A percentile compares a stretch with the other conserved stretches of the same genome.
These are phyloP conservation scores for Starmera stellimalicola DNA, from an alignment of 1,139 yeast genomes.

Conservation along the genomic window DNA sequence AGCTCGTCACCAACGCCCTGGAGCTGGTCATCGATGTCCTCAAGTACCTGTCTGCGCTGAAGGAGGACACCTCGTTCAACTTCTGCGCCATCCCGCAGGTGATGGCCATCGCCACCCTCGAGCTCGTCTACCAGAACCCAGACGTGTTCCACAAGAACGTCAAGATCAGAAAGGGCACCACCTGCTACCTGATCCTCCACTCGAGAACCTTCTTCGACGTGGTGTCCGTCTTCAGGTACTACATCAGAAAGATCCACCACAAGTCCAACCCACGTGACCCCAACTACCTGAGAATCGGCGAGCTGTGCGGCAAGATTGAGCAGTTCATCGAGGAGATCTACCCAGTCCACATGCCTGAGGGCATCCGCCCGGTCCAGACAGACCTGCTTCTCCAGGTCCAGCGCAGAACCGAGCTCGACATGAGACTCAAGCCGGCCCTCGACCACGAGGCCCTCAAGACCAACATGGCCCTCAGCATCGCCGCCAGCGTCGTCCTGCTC, in stretches of 20 bases:
- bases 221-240: slow-evolving; percentile 62
- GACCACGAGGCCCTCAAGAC: slow-evolving; percentile 21
- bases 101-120: slow-evolving; percentile 94
- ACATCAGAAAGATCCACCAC: slow-evolving; percentile 68
- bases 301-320: slow-evolving; percentile 80
- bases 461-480: slow-evolving; percentile 5
- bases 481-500: slow-evolving; percentile 6
- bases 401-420: slow-evolving; percentile 23
- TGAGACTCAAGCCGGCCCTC: slow-evolving; percentile 16
- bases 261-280: slow-evolving; percentile 77
- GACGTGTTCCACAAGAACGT: slow-evolving; percentile 61
- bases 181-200: slow-evolving; percentile 66
- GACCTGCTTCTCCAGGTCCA: slow-evolving; percentile 27
- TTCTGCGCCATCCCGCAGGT: slow-evolving; percentile 98
- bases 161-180: slow-evolving; percentile 89
- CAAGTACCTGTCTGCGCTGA: slow-evolving; percentile 63
- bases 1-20: slow-evolving; percentile 72
- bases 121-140: slow-evolving; percentile 76
- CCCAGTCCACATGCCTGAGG: slow-evolving; percentile 41
- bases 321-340: slow-evolving; percentile 72
- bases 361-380: slow-evolving; percentile 32
- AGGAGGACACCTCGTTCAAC: slow-evolving; percentile 76
- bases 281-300: slow-evolving; percentile 74
- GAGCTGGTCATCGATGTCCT: slow-evolving; percentile 72
- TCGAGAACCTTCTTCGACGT: slow-evolving; percentile 73